Conservation (phyloP, 2,329 filamentous ascomycete species). For the Cercospora sp. region DNA sequence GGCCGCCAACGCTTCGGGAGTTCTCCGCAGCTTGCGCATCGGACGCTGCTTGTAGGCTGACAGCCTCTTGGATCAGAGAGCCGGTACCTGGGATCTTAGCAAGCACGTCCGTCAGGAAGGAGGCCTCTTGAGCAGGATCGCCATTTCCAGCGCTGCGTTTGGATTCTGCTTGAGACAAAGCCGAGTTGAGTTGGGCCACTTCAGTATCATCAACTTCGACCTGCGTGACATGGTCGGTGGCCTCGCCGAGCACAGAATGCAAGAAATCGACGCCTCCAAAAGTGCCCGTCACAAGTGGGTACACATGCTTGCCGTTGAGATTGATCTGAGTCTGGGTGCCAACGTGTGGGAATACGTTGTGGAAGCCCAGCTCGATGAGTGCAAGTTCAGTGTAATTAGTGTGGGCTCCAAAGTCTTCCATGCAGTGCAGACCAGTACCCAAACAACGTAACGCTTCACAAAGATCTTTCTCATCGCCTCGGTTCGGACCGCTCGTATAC, state of each 20-base stretch:
- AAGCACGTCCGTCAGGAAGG: constrained; percentile 67
- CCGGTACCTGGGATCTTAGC: constrained; percentile 68
- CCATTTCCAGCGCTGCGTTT: constrained; percentile 36
- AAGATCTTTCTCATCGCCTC: constrained; percentile 49
- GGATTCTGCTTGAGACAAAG: constrained; percentile 46
- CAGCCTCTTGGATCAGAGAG: constrained; percentile 50
- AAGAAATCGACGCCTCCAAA: constrained; percentile 55
- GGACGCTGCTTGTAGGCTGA: constrained; percentile 48
- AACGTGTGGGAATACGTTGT: constrained; percentile 55
- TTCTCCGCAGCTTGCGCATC: constrained; percentile 39
- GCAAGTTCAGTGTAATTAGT: constrained; percentile 58
- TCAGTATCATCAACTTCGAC: constrained; percentile 52
- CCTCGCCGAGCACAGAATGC: constrained; percentile 53
- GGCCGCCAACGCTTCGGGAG: constrained; percentile 25
- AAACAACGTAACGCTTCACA: constrained; percentile 53
- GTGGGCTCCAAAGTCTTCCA: constrained; percentile 58
- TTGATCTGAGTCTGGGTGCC: constrained; percentile 50
- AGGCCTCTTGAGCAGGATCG: constrained; percentile 38
- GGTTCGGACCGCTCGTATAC: constrained; percentile 48
- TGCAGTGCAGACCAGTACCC: constrained; percentile 55
- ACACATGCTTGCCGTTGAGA: constrained; percentile 51
- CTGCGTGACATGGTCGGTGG: constrained; percentile 52
- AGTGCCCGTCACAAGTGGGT: constrained; percentile 56
- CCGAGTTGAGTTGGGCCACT: constrained; percentile 49
- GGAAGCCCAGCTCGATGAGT: constrained; percentile 53